phyloP scores from a whole-genome alignment of 1,139 yeast genomes.

The Kodamaea suecica region DNA sequence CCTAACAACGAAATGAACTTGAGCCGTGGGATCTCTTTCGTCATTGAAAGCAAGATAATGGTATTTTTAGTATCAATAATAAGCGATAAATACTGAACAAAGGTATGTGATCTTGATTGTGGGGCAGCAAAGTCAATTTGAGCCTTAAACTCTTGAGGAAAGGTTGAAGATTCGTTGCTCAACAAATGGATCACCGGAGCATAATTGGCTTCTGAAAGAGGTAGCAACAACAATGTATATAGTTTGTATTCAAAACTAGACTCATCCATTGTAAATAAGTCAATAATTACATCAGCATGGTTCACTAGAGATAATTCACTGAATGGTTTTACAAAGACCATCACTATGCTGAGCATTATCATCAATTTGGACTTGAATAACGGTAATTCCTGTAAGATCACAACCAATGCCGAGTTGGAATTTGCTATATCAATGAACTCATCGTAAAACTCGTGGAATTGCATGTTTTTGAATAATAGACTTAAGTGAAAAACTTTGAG shows the following conservation, averaged over 20 bases:
- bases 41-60: conserved; percentile 26
- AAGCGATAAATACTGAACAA: conserved; percentile 21
- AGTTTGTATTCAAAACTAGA: conserved; percentile 15
- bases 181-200: conserved; percentile 4
- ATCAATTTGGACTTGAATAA: conserved; percentile 21
- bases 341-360: conserved; percentile 24
- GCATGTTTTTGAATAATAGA: conserved; percentile 24
- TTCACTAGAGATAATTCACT: conserved; percentile 24
- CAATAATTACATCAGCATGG: conserved; percentile 19
- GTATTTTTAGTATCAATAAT: conserved; percentile 32
- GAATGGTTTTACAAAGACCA: conserved; percentile 30
- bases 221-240: conserved; percentile 18
- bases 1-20: conserved; percentile 29
- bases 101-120: conserved; percentile 14
- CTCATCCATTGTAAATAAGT: conserved; percentile 19
- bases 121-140: conserved; percentile 27
- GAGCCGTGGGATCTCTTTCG: conserved; percentile 21
- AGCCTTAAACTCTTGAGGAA: conserved; percentile 13
- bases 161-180: conserved; percentile 11
- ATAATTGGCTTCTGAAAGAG: conserved; percentile 12
- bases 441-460: conserved; percentile 23
- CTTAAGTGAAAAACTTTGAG: conserved; percentile 20
- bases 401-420: neutral
- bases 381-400: conserved; percentile 8
- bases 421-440: conserved; percentile 20